These are phyloP conservation scores for Penicillium sp. DNA, from an alignment of 2,329 filamentous ascomycete genomes.

Conservation along the genomic window DNA sequence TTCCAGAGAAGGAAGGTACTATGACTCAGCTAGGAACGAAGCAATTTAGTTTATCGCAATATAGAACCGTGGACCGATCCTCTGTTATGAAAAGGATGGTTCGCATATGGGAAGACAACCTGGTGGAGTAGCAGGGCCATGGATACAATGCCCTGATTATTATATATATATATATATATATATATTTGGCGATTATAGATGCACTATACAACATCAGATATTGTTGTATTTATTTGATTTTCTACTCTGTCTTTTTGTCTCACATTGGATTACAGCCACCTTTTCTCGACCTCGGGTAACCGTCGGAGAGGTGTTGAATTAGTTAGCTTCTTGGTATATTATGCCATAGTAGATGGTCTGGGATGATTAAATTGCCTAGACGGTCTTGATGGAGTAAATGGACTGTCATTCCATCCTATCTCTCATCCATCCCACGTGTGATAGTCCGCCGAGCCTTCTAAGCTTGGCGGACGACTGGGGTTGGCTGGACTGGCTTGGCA, in stretches of 20 bases:
- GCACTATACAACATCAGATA: neutral
- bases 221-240: neutral
- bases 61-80: neutral
- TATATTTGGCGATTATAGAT: neutral
- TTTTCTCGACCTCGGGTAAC: neutral
- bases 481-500: conserved; percentile 3
- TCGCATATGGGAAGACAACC: neutral
- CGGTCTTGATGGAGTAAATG: neutral
- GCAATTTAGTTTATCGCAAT: neutral
- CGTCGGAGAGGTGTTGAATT: neutral
- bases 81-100: neutral
- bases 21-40: no score
- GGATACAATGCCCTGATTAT: neutral
- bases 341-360: neutral
- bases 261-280: neutral
- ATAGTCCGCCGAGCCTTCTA: neutral
- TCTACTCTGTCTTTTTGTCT: neutral
- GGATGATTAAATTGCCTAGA: no score
- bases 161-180: no score
- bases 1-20: neutral
- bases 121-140: neutral
- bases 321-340: neutral
- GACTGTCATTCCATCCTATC: neutral
- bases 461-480: conserved; percentile 1
- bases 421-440: conserved; percentile 2